Evolutionary conservation across 73 alveolate species (phyloP), one percentile per base, ranked within the genome.

Genomic region (Halteria grandinella): DNA sequence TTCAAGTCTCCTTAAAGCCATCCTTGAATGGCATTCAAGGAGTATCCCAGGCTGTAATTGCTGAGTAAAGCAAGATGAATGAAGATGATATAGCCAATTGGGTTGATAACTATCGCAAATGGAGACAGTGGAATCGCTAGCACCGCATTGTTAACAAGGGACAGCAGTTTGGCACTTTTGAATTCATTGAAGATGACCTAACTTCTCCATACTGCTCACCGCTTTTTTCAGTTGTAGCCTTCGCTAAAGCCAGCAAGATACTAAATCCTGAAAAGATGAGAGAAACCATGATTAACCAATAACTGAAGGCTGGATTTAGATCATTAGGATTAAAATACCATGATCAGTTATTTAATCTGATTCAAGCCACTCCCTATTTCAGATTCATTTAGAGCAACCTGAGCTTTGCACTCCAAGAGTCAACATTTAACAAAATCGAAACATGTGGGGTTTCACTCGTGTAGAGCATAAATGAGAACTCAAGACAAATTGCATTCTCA

Each of bases 51-150:
- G 80, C 69, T 44, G 66, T 66, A 1, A 66, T 66, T 25, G 52
- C 76, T 36, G 76, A 7, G 8, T 69, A 72, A 53, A 41, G 43
- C 71, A 45, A 37, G 10, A 41, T 53, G 57, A 44, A 83, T 21
- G 64, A 57, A 12, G 84, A 57, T 2, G 82, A 75, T 15, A 28
- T 76, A 40, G 55, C 54, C 3, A 70, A 86, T 37, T 86, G 94
- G 90, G 52, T 86, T 5, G 88, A 86, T 33, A 63, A 62, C 48
- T 79, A 86, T 34, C 50, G 73, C 40, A 86, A 86, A 47, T 86
- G 94, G 90, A 66, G 72, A 43, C 36, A 55, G 27, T 71, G 93
- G 90, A 52, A 83, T 17, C 54, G 72, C 32, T 32, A 48, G n/a
- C 83, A 70, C 37, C 29, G 7, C n/a, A 20, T 48, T 31, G 37